Conservation (phyloP, 2,329 filamentous ascomycete species). For the Coniochaeta sp. region DNA sequence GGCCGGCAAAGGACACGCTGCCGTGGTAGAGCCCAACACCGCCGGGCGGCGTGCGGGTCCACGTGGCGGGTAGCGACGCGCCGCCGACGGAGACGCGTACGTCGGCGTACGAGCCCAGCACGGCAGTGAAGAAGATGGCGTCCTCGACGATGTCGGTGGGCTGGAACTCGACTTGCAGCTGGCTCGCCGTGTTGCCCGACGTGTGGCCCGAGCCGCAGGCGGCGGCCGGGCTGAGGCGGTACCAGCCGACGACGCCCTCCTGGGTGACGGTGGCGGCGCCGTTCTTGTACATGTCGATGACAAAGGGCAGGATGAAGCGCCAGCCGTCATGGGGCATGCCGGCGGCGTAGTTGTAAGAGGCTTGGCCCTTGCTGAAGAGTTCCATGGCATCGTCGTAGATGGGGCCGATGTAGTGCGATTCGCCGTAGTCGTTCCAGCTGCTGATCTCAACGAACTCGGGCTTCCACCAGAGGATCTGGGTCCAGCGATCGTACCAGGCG, state of each 20-base stretch:
- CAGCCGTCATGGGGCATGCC: not conserved
- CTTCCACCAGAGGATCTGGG: constrained; percentile 21
- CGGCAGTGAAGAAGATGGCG: constrained; percentile 22
- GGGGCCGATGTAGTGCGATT: constrained; percentile 35
- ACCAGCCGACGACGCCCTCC: constrained; percentile 21
- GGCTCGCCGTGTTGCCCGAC: constrained; percentile 18
- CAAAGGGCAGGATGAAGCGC: constrained; percentile 20
- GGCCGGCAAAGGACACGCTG: constrained; percentile 16
- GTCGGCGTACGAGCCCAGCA: constrained; percentile 21
- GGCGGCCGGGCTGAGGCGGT: constrained; percentile 10
- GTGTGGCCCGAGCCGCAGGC: constrained; percentile 18
- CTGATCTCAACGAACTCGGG: constrained; percentile 32
- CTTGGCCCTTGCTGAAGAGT: not conserved
- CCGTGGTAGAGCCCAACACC: constrained; percentile 25
- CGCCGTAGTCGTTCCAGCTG: constrained; percentile 30
- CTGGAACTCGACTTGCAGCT: constrained; percentile 14
- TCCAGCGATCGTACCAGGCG: constrained; percentile 46
- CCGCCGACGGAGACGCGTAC: constrained; percentile 25
- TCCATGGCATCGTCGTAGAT: not conserved
- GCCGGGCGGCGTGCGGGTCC: too few relatives aligned
- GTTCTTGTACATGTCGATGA: constrained; percentile 26
- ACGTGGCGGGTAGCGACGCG: constrained; percentile 12
- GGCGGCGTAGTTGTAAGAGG: not conserved
- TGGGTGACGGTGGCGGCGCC: constrained; percentile 14
- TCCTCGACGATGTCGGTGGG: constrained; percentile 14